Conservation (phyloP, 345 rosid genomes). For the Eutrema japonicum region DNA sequence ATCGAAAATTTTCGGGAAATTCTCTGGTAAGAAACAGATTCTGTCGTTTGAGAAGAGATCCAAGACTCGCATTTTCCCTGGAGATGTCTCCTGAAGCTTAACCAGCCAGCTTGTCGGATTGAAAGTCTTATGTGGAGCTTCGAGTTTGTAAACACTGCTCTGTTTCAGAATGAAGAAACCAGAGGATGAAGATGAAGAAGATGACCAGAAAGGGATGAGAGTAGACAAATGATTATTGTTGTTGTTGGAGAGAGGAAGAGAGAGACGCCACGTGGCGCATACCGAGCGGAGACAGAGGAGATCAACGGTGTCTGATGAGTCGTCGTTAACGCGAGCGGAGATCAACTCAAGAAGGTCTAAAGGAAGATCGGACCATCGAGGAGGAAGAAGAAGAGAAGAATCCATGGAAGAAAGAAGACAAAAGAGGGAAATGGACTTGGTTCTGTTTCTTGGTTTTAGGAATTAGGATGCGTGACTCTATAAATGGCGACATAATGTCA, state of each 20-base stretch:
- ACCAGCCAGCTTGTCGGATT: neutral
- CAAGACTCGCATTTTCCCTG: slow-evolving; percentile 41
- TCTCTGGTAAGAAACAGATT: slow-evolving; percentile 17
- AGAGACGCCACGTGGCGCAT: slow-evolving; percentile 39
- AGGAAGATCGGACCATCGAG: slow-evolving; percentile 40
- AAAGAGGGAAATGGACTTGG: neutral
- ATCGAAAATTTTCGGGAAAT: slow-evolving; percentile 19
- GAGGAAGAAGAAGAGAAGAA: slow-evolving; percentile 19
- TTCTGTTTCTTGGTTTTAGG: slow-evolving; percentile 32
- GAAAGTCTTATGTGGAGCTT: neutral
- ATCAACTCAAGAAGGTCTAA: slow-evolving; percentile 35
- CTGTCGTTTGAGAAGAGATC: slow-evolving; percentile 42
- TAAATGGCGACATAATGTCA: slow-evolving; percentile 31
- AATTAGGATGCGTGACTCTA: slow-evolving; percentile 4
- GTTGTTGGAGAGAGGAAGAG: slow-evolving; percentile 20
- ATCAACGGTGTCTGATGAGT: slow-evolving; percentile 32
- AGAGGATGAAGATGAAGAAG: slow-evolving; percentile 34
- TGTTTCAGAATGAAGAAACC: slow-evolving; percentile 34
- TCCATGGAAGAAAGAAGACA: slow-evolving; percentile 30
- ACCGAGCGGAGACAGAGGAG: slow-evolving; percentile 40
- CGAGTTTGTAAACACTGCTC: slow-evolving; percentile 30
- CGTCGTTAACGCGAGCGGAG: slow-evolving; percentile 8
- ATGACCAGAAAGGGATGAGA: slow-evolving; percentile 39
- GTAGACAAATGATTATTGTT: slow-evolving; percentile 3
- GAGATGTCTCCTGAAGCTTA: slow-evolving; percentile 37